A percentile compares a stretch with the other conserved stretches of the same genome.
These are phyloP conservation scores for Amanita rimosa DNA, from an alignment of 768 basidiomycete species.

Conservation along the genomic window DNA sequence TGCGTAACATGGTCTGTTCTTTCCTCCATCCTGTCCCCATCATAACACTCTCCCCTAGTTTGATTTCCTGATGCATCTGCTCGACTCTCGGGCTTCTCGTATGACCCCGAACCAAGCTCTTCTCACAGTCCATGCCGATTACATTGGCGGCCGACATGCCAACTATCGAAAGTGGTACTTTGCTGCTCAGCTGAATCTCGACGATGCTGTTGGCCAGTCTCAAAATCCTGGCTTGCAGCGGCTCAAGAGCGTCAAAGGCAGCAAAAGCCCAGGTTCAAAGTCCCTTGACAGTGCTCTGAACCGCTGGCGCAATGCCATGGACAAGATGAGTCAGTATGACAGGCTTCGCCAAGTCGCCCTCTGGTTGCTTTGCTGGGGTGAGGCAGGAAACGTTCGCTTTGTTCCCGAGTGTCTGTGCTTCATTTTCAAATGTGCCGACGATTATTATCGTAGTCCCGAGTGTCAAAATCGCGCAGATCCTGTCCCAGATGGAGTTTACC, in stretches of 20 bases:
- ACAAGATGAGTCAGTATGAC: conserved; percentile 99
- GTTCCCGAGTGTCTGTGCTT: conserved; percentile 96
- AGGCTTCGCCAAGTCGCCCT: conserved; percentile 93
- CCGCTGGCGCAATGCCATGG: conserved; percentile 97
- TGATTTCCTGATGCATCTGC: conserved; percentile 95
- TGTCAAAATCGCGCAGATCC: conserved; percentile 93
- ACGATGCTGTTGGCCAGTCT: conserved; percentile 93
- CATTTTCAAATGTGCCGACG: conserved; percentile 99
- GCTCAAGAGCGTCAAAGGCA: conserved; percentile 69
- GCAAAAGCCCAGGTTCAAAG: conserved; percentile 44
- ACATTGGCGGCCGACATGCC: conserved; percentile 96
- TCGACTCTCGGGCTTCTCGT: conserved; percentile 95
- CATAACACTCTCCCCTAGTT: conserved; percentile 37
- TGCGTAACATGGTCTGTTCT: conserved; percentile 79
- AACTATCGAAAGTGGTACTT: conserved; percentile 99
- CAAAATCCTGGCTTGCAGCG: conserved; percentile 91
- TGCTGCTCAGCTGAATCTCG: conserved; percentile 96
- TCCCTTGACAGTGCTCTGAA: conserved; percentile 89
- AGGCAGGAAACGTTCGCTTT: conserved; percentile 95
- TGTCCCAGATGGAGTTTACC: conserved; percentile 89
- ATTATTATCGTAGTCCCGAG: conserved; percentile 96
- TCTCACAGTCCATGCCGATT: conserved; percentile 94
- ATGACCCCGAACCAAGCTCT: conserved; percentile 97
- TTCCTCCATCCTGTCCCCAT: conserved; percentile 4
- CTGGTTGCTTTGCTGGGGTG: conserved; percentile 96